These are phyloP conservation scores for Suillus alpinus DNA, from an alignment of 768 basidiomycete species.

Conservation along the genomic window DNA sequence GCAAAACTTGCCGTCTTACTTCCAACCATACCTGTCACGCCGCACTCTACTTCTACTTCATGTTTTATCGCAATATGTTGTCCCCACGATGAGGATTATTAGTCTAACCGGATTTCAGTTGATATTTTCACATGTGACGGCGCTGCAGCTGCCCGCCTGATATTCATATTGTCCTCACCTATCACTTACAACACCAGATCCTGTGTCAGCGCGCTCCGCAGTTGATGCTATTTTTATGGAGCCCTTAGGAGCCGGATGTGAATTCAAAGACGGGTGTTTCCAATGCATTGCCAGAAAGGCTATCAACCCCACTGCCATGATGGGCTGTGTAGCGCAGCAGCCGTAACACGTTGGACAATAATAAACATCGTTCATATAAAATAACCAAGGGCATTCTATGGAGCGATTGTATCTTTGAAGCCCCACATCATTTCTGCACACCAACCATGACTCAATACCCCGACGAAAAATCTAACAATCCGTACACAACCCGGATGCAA, in stretches of 20 bases:
- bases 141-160: neutral
- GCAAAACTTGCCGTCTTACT: too few species aligned
- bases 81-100: neutral
- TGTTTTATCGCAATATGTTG: neutral
- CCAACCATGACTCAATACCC: conserved; percentile 20
- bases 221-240: neutral
- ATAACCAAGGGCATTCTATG: neutral
- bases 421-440: neutral
- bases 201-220: neutral
- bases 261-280: neutral
- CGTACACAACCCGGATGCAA: conserved; percentile 13
- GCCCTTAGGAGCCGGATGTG: neutral
- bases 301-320: neutral
- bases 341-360: neutral
- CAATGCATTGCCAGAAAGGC: neutral
- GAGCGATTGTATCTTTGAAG: too few species aligned
- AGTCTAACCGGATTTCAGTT: neutral
- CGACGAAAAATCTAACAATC: conserved; percentile 21
- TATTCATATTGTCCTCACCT: too few species aligned
- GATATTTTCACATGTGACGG: neutral
- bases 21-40: neutral
- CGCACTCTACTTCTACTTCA: neutral
- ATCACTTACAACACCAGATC: too few species aligned
- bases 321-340: neutral
- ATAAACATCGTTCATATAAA: neutral